Base-by-base conservation (phyloP, 192 early-diverging fungal genomes). In the Oehlia diaphana region DNA sequence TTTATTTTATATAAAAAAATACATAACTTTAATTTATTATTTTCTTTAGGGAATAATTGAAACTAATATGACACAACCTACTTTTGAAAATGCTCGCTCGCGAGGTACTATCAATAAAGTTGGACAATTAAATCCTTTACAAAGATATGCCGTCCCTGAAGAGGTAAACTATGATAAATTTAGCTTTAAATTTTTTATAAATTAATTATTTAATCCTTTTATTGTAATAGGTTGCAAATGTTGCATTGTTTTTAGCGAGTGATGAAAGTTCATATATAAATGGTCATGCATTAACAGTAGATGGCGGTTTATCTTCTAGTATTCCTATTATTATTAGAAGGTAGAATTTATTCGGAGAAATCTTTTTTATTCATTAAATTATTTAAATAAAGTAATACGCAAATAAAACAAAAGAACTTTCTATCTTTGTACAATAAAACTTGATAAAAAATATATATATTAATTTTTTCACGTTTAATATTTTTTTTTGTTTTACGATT, bases 211-310 rank as follows among this genome's bases (percentile, higher is more conserved):
- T 42, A 42, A 37, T 37, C 1, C 39, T 39, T 50, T 42, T 83
- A 58, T 67, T 26, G 63, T 31, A 47, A 42, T 77, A 87, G 85
- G 82, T 88, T 47, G 88, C 88, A 10, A 62, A 75, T 67, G 82
- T 87, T 16, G 86, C 82, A 47, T 79, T 79, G 14, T 89, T 89
- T 62, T 73, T 89, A 31, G 88, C 88, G 9, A 83, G 81, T 61
- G 83, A 86, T 63, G 88, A 89, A 53, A 76, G 88, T 28, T 81
- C 82, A 23, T 89, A 89, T 72, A 75, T 89, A 12, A 89, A 89
- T 62, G 88, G 88, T 4, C 88, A 89, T 72, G 69, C 77, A 26
- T 82, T 82, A 66, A 81, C 83, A 31, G 84, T 86, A 61, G 87
- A 88, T 49, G 88, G 88, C 49, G 88, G 86, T 21, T 68, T 87